Evolutionary conservation across 495 filamentous ascomycete species (phyloP), one percentile per base, ranked within the genome.

Genomic region (Tirmania nivea): DNA sequence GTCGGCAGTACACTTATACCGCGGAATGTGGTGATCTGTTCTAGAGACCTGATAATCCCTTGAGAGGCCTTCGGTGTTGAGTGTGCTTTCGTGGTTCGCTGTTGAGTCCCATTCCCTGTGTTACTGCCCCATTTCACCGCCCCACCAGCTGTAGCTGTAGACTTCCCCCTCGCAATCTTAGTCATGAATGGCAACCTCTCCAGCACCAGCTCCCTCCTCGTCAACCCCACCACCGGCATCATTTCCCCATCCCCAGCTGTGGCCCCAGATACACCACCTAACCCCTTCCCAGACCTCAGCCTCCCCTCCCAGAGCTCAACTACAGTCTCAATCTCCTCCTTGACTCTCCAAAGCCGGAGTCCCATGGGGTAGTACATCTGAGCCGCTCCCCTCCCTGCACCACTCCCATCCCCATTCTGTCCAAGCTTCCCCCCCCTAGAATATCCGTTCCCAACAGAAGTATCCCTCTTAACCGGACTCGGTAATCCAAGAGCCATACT

Each of bases 331-430:
- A 88, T 70, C 58, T 94, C 87, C 55, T 96, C 85, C 56, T 74
- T 76, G 51, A 77, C 71, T 51, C 78, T 72, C 81, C 84, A 87
- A 8, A 94, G 62, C 58, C 81, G 84, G 19, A 88, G 65, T 14
- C 76, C 80, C 0, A 79, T 76, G 12, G 90, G 92, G 63, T 84
- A 95, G 56, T 84, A 87, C 81, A 99, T 90, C 63, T 82, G 83
- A 35, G 63, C 51, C 16, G 70, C 65, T 47, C 63, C 60, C 39
- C 14, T 14, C 14, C 39, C 39, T 19, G 14, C 5, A 19, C 39
- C 39, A 14, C 39, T 19, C 17, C 39, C 39, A 45, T 14, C 8
- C 37, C 67, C 66, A 47, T 73, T 67, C 3, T 69, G 57, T 12
- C 65, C 35, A 58, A 68, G 69, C 25, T 31, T 31, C 25, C 25